phyloP scores from a whole-genome alignment of 129 eudicot genomes.

The sunflower (Helianthus annuus) region DNA sequence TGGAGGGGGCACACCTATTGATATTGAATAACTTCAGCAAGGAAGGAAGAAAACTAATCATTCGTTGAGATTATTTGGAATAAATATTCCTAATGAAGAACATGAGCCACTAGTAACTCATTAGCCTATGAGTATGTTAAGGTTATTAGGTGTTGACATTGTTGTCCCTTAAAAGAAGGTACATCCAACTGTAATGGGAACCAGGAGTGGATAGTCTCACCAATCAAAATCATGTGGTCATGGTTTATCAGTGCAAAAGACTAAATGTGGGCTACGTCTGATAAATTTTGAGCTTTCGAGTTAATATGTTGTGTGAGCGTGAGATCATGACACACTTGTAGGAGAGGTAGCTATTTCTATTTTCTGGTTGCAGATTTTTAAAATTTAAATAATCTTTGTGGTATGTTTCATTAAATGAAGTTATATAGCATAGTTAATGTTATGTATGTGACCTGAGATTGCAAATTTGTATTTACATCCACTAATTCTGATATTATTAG shows the following conservation, averaged over 20 bases:
- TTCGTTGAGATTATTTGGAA: too few species aligned
- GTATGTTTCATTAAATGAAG: constrained; percentile 1
- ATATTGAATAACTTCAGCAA: too few species aligned
- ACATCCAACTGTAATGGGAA: not conserved
- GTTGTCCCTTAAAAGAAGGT: not conserved
- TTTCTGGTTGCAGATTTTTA: not conserved
- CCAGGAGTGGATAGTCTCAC: not conserved
- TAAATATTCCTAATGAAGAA: not conserved
- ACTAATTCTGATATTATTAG: too few species aligned
- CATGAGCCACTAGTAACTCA: not conserved
- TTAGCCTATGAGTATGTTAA: not conserved
- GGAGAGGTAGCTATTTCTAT: not conserved
- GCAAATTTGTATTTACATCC: too few species aligned
- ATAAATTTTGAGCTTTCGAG: constrained; percentile 14
- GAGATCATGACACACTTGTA: not conserved
- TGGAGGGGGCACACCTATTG: too few species aligned
- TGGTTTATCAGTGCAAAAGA: constrained; percentile 4
- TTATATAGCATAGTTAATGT: not conserved
- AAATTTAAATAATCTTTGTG: not conserved
- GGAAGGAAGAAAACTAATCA: too few species aligned
- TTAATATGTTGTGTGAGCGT: not conserved
- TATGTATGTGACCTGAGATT: not conserved
- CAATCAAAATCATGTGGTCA: not conserved
- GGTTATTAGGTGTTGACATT: constrained; percentile 12
- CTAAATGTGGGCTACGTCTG: constrained; percentile 17